Evolutionary conservation across 2,329 filamentous ascomycete genomes (phyloP), one percentile per base, ranked within the genome.

Genomic region (Colletotrichum tofieldiae): DNA sequence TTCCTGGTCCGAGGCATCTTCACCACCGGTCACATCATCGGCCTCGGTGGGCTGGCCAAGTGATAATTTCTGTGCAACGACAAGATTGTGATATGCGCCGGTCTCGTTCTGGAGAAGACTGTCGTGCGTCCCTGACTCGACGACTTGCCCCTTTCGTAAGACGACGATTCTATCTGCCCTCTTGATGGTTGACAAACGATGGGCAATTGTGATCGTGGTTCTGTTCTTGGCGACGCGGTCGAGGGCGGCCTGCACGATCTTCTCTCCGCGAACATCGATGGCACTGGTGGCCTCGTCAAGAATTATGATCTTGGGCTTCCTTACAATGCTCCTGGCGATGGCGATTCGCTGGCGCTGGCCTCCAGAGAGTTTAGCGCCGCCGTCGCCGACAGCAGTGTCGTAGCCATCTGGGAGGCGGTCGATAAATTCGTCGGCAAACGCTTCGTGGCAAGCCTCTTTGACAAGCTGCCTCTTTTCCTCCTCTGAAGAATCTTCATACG

Each of bases 281-380:
- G 92, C 91, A 71, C 90, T 93, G 0, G 93, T 95, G 0, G 93
- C 93, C 80, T 96, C 93, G 77, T 96, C 93, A 11, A 96, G 85
- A 45, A 95, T 91, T 3, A 94, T 84, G 54, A 94, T 93, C 20
- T 87, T 86, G 0, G 93, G 93, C 72, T 92, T 86, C 70, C 92
- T 90, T 58, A 95, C 87, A 72, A 96, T 94, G 49, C 91, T 92
- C 35, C 93, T 87, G 1, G 93, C 93, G 73, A 95, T 94, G 2
- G 93, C 93, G 35, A 97, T 87, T 5, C 94, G 89, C 79, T 97
- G 94, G 23, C 93, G 89, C 79, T 97, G 94, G 0, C 94, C 94
- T 23, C 94, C 93, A 14, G 92, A 94, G 1, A 97, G 84, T 78
- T 93, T 94, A 58, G 93, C 92, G 20, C 56, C 93, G 32, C 56